Evolutionary conservation across 169 alveolate genomes (phyloP).

Genomic region (Eimeria falciformis): DNA sequence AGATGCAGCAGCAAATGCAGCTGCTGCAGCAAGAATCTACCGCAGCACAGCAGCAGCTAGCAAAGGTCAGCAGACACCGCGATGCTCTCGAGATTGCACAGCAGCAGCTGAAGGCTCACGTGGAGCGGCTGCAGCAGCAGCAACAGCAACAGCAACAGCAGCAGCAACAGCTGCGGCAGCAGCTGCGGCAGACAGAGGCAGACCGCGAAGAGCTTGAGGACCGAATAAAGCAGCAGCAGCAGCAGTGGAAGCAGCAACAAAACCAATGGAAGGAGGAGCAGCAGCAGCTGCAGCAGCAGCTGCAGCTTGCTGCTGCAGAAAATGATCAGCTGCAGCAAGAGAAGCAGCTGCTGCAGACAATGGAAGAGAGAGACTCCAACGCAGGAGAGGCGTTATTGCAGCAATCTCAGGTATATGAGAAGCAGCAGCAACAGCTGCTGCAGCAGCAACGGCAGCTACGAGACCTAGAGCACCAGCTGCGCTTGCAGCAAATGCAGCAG

Average conservation of each 20-base stretch:
- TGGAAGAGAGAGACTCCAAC: background rate
- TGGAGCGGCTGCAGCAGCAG: conserved; percentile 56
- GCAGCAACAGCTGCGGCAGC: conserved; percentile 32
- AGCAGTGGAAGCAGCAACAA: conserved; percentile 65
- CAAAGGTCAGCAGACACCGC: conserved; percentile 37
- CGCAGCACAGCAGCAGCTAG: conserved; percentile 64
- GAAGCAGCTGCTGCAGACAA: conserved; percentile 28
- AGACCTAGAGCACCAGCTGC: conserved; percentile 44
- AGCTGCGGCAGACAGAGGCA: conserved; percentile 48
- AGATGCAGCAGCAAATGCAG: conserved; percentile 63
- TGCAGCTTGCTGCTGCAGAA: conserved; percentile 57
- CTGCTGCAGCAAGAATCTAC: conserved; percentile 51
- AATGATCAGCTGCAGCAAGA: conserved; percentile 43
- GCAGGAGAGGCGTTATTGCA: conserved; percentile 13
- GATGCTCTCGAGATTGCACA: conserved; percentile 45
- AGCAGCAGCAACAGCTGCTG: conserved; percentile 63
- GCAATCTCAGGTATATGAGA: conserved; percentile 46
- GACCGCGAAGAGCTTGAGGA: no score
- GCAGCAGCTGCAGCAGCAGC: conserved; percentile 66
- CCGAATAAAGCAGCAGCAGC: conserved; percentile 38
- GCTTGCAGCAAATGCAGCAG: conserved; percentile 66
- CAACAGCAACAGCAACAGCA: conserved; percentile 11
- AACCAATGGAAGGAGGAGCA: conserved; percentile 32
- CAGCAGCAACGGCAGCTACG: conserved; percentile 62
- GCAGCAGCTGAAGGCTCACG: conserved; percentile 45